phyloP scores from a whole-genome alignment of 2,329 filamentous ascomycete genomes.

The Xylaria sp. region DNA sequence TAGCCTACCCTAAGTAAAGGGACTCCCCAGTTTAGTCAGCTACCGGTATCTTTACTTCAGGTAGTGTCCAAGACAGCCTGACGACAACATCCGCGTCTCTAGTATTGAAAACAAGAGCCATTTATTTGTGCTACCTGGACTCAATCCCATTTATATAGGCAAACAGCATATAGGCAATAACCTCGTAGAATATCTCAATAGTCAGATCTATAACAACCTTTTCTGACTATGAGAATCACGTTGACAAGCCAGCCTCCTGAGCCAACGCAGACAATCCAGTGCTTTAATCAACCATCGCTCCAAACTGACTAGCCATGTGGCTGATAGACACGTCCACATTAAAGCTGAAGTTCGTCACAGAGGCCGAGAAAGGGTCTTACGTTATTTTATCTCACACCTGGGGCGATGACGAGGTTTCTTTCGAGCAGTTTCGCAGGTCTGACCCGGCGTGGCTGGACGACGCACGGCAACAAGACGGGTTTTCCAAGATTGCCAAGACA shows the following conservation, averaged over 20 bases:
- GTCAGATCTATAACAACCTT: too few relatives aligned
- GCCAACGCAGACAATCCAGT: not conserved
- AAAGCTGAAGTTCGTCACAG: slow-evolving; percentile 11
- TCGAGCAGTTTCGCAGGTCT: slow-evolving; percentile 14
- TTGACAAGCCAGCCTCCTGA: not conserved
- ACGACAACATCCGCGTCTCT: too few relatives aligned
- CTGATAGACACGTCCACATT: slow-evolving; percentile 22
- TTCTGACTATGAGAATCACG: not conserved
- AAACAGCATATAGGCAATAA: too few relatives aligned
- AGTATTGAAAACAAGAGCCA: too few relatives aligned
- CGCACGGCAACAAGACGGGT: not conserved
- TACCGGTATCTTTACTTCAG: too few relatives aligned
- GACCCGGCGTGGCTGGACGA: not conserved
- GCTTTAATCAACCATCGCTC: not conserved
- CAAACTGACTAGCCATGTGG: slow-evolving; percentile 18
- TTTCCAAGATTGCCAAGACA: slow-evolving; percentile 13
- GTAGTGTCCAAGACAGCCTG: too few relatives aligned
- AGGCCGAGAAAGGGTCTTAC: slow-evolving; percentile 23
- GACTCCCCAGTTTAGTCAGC: too few relatives aligned
- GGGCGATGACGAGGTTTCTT: slow-evolving; percentile 22
- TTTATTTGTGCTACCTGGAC: too few relatives aligned
- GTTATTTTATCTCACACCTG: slow-evolving; percentile 28
- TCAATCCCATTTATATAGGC: too few relatives aligned
- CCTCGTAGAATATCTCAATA: too few relatives aligned
- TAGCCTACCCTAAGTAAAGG: not conserved